Evolutionary conservation across 1,284 basidiomycete species (phyloP).

Genomic region (Puccinia polysora): DNA sequence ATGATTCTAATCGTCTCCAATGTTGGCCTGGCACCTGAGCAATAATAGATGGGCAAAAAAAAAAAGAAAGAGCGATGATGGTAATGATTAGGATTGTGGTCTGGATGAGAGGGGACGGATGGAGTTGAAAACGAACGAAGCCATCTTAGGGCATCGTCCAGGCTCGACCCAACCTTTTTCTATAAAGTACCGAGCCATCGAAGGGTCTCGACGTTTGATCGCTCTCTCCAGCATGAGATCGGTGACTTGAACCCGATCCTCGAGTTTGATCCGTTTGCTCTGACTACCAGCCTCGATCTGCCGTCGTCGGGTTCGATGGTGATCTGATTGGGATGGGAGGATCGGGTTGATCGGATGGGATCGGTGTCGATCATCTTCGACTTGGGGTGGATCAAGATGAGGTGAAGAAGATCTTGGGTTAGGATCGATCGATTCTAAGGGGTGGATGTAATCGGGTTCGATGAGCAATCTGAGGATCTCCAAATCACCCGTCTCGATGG

Average conservation of each 20-base stretch:
- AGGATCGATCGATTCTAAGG: neutral
- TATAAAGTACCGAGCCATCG: constrained; percentile 32
- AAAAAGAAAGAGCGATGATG: neutral
- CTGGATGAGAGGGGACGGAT: neutral
- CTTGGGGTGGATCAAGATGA: neutral
- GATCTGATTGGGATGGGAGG: neutral
- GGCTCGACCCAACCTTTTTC: constrained; percentile 13
- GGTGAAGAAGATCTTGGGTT: constrained; percentile 4
- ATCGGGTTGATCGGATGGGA: neutral
- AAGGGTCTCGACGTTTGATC: constrained; percentile 10
- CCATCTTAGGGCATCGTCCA: neutral
- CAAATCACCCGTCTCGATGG: constrained; percentile 33
- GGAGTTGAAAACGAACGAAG: neutral
- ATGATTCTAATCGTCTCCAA: constrained; percentile 32
- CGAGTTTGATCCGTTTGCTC: constrained; percentile 6
- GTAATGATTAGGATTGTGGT: neutral
- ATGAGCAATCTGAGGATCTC: constrained; percentile 27
- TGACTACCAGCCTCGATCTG: neutral
- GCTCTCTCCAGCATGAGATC: constrained; percentile 40
- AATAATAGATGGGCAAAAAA: neutral
- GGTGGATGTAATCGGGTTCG: constrained; percentile 24
- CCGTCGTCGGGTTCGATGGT: neutral
- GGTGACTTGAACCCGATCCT: constrained; percentile 26
- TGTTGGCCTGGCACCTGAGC: constrained; percentile 38
- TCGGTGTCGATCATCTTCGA: neutral